phyloP scores from a whole-genome alignment of 2,329 filamentous ascomycete species.

The Aspergillus awamori region DNA sequence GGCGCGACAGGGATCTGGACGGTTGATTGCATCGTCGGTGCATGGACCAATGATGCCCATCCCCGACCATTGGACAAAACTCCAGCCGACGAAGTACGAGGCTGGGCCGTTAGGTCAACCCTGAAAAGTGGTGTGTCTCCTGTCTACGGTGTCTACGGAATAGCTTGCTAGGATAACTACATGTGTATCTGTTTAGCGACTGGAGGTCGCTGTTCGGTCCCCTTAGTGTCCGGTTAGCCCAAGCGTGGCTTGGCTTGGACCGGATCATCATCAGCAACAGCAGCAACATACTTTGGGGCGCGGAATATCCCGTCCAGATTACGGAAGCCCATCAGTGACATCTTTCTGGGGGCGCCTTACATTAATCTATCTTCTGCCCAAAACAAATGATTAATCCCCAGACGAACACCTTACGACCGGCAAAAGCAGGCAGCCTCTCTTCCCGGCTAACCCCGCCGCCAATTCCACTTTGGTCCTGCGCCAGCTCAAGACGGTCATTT shows the following conservation, averaged over 20 bases:
- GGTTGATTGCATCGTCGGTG: slow-evolving; percentile 5
- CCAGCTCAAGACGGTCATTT: slow-evolving; percentile 13
- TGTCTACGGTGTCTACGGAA: too few species aligned
- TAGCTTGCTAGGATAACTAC: background rate
- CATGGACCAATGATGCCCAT: background rate
- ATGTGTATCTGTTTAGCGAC: too few species aligned
- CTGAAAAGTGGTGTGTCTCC: too few species aligned
- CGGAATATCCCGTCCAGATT: background rate
- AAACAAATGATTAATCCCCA: background rate
- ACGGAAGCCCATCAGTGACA: background rate
- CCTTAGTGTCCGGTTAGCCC: background rate
- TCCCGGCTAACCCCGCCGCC: background rate
- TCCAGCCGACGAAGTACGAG: background rate
- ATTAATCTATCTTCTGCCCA: too few species aligned
- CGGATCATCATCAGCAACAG: too few species aligned
- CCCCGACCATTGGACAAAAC: background rate
- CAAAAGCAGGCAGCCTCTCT: background rate
- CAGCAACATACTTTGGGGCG: background rate
- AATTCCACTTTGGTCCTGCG: background rate
- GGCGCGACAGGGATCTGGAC: slow-evolving; percentile 1
- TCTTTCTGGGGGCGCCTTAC: background rate
- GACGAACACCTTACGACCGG: background rate
- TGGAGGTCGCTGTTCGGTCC: too few species aligned
- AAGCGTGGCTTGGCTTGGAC: background rate
- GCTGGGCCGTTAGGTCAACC: background rate